phyloP scores from a whole-genome alignment of 495 filamentous ascomycete genomes.

The Penicillium lividum region DNA sequence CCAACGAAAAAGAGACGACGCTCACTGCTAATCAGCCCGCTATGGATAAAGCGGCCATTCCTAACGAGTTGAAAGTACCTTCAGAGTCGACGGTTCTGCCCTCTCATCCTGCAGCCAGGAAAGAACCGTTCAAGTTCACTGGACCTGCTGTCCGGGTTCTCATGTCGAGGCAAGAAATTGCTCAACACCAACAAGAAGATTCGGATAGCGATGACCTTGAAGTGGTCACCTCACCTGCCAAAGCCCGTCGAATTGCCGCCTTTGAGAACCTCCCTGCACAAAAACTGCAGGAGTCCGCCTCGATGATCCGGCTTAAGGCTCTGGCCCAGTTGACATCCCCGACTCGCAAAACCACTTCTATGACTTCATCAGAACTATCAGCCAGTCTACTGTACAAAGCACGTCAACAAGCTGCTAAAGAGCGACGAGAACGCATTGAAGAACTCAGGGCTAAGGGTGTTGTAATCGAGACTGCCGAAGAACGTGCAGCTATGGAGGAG shows the following conservation, averaged over 20 bases:
- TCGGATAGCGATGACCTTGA: constrained; percentile 74
- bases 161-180: constrained; percentile 40
- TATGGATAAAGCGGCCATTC: background rate
- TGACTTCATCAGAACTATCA: constrained; percentile 72
- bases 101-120: constrained; percentile 10
- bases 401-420: constrained; percentile 74
- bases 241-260: constrained; percentile 50
- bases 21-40: background rate
- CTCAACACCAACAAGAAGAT: constrained; percentile 46
- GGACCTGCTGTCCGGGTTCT: constrained; percentile 40
- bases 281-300: constrained; percentile 58
- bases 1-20: background rate
- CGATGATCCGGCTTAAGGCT: constrained; percentile 66
- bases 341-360: constrained; percentile 53
- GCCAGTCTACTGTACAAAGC: constrained; percentile 65
- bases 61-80: background rate
- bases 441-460: constrained; percentile 77
- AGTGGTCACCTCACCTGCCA: constrained; percentile 51
- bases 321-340: constrained; percentile 74
- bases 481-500: constrained; percentile 74
- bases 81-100: background rate
- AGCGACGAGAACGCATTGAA: constrained; percentile 76
- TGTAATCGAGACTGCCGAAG: constrained; percentile 80
- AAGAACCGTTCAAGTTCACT: constrained; percentile 17
- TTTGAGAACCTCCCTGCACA: constrained; percentile 68